Evolutionary conservation across 805 yeast genomes (phyloP).

Genomic region (Lipomyces sp.): DNA sequence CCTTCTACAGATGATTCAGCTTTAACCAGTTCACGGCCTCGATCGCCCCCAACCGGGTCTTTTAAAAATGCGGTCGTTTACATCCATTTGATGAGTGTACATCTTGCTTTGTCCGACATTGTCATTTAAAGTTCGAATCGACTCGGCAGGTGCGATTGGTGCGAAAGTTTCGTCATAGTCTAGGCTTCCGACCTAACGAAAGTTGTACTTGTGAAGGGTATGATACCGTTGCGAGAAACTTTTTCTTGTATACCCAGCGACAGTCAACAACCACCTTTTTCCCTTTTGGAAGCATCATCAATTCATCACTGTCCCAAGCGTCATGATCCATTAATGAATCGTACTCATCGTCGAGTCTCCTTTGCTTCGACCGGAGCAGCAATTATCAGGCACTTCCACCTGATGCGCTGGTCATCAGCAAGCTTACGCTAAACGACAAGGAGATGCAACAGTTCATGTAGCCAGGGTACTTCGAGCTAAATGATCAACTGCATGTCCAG

Average conservation of each 20-base stretch:
- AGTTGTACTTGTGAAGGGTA: no score
- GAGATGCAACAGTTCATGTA: no score
- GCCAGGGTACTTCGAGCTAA: no score
- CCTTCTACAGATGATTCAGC: no score
- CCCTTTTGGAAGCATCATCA: constrained; percentile 20
- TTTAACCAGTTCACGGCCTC: no score
- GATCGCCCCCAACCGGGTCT: background rate
- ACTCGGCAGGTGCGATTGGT: constrained; percentile 41
- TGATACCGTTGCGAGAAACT: constrained; percentile 23
- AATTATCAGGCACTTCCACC: no score
- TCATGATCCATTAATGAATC: constrained; percentile 14
- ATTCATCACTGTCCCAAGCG: constrained; percentile 22
- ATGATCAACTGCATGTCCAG: no score
- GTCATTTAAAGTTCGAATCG: constrained; percentile 19
- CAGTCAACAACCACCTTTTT: constrained; percentile 21
- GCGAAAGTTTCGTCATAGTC: constrained; percentile 43
- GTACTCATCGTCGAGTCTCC: background rate
- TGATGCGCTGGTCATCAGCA: no score
- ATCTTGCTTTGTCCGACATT: constrained; percentile 1
- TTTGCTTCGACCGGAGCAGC: no score
- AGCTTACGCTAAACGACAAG: no score
- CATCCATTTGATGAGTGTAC: constrained; percentile 41
- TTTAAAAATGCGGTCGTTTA: constrained; percentile 38
- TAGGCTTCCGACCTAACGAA: no score
- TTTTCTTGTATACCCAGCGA: constrained; percentile 39